Conservation (phyloP, 495 filamentous ascomycete species). For the Opeltia flavorubescens region DNA sequence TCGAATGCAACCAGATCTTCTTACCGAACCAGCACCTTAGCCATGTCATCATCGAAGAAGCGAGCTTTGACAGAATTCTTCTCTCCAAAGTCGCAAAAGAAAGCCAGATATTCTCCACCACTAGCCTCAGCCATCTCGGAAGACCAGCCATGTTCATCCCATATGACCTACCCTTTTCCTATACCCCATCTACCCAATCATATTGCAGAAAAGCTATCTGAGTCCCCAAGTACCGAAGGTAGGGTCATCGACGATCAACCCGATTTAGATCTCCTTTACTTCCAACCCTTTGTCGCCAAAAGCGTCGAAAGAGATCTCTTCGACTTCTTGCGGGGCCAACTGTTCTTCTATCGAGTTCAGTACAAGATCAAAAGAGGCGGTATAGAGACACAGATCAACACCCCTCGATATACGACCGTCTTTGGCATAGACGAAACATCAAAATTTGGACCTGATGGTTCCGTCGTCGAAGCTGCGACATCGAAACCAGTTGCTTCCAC, state of each 20-base stretch:
- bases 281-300: conserved; percentile 46
- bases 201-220: conserved; percentile 23
- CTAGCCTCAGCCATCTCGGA: neutral
- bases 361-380: conserved; percentile 51
- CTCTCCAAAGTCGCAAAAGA: conserved; percentile 26
- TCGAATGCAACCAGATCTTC: no score
- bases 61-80: conserved; percentile 40
- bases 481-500: conserved; percentile 32
- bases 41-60: conserved; percentile 24
- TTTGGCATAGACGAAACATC: conserved; percentile 54
- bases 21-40: no score
- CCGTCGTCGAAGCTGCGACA: conserved; percentile 33
- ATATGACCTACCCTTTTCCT: conserved; percentile 49
- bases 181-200: conserved; percentile 38
- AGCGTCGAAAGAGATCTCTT: conserved; percentile 42
- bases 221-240: conserved; percentile 24
- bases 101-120: conserved; percentile 3
- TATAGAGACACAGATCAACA: conserved; percentile 44
- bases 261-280: conserved; percentile 54
- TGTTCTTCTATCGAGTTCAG: conserved; percentile 60
- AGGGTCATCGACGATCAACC: conserved; percentile 42
- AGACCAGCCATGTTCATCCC: conserved; percentile 19
- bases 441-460: conserved; percentile 25
- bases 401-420: conserved; percentile 56
- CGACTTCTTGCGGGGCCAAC: conserved; percentile 42